Evolutionary conservation across 2,329 filamentous ascomycete genomes (phyloP).

Genomic region (Paecilomyces niveus): DNA sequence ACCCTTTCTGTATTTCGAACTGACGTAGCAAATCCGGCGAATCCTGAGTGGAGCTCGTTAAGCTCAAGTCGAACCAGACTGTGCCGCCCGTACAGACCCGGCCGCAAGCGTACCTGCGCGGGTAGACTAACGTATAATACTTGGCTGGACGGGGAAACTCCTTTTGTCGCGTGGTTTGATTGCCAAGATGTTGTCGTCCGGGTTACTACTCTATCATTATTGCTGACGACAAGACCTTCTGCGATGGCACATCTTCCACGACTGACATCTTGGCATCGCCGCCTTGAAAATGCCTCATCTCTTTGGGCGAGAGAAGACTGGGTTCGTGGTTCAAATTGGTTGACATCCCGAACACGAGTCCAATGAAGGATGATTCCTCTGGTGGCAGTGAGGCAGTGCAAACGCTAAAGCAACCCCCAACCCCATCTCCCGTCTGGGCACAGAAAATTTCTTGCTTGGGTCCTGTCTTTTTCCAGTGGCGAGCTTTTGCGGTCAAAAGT

Average conservation of each 20-base stretch:
- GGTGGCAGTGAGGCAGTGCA: conserved; percentile 25
- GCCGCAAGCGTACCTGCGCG: background rate
- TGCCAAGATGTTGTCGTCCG: background rate
- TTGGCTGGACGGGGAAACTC: background rate
- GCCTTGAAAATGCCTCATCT: conserved; percentile 1
- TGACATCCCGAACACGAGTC: background rate
- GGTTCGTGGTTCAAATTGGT: background rate
- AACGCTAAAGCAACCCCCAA: conserved; percentile 5
- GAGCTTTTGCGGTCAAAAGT: background rate
- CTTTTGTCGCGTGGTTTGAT: background rate
- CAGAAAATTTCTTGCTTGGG: background rate
- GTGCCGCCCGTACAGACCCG: background rate
- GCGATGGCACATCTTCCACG: background rate
- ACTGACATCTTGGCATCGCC: background rate
- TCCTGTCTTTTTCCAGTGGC: background rate
- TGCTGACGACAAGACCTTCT: background rate
- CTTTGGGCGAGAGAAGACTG: background rate
- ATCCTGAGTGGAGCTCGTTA: background rate
- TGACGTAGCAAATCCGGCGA: background rate
- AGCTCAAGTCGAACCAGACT: background rate
- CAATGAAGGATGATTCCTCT: background rate
- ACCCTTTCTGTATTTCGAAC: background rate
- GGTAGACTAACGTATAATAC: background rate
- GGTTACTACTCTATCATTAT: background rate
- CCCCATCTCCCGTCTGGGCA: background rate